Base-by-base conservation (phyloP, 345 rosid species). In the Bruguiera parviflora region DNA sequence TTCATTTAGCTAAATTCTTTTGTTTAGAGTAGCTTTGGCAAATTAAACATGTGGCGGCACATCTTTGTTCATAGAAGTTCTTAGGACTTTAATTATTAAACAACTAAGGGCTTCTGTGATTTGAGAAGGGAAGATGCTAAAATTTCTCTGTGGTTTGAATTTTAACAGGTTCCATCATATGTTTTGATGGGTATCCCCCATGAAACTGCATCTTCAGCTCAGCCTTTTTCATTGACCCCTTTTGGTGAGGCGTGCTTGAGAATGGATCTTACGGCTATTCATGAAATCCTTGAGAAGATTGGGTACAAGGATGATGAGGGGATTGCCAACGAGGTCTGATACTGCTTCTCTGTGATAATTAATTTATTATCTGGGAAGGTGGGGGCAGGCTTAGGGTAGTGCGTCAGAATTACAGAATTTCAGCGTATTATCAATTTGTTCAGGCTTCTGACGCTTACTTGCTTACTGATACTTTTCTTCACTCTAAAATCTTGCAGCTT, bases 221-320 rank as follows among this genome's bases (percentile, higher is more conserved):
- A 83, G 78, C 67, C 81, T 67, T 52, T 80, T 22, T 74, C 80
- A 35, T 65, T 88, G 69, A 85, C 94, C 9, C 90, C 92, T 77
- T 74, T 88, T 7, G 92, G 97, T 0, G 97, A 91, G 47, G 97
- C 97, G 71, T 88, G 90, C 81, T 88, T 90, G 22, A 87, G 90
- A 76, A 68, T 87, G 80, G 94, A 91, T 79, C 87, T 88, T 63
- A 84, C 96, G 6, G 92, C 94, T 3, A 91, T 88, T 73, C 92
- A 91, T 74, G 90, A 88, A 78, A 79, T 91, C 64, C 83, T 91
- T 16, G 95, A 91, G 71, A 85, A 85, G 74, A 62, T 69, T 49
- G 97, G 97, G 65, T 91, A 91, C 77, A 87, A 85, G 69, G 95
- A 91, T 64, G 97, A 91, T 28, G 94, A 88, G 61, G 96, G 95